Base-by-base conservation (phyloP, 352 stramenopile species). In the Pythium brassicae region DNA sequence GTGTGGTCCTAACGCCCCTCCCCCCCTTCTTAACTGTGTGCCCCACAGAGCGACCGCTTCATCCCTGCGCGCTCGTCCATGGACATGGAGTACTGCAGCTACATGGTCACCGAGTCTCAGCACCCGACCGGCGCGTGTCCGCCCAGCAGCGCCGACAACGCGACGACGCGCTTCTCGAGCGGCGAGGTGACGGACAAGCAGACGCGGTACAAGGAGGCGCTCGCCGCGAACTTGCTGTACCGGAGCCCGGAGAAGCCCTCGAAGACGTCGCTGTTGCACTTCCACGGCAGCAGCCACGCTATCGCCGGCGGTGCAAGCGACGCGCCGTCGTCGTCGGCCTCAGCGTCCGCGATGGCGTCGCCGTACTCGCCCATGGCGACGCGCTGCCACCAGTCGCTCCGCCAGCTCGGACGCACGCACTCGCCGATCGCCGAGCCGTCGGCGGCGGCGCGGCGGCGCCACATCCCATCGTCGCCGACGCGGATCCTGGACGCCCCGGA, bases 401-500 rank as follows among this genome's bases (percentile, higher is more conserved):
- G 27, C 2, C 62, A 61, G n/a, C 11, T 60, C n/a, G 50, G 63
- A 6, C 44, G 55, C 0, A 39, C 22, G 48, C 34, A 44, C 26
- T 57, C 50, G 9, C 22, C 46, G 20, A 15, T 45, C 22, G 39
- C 35, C 19, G 19, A 22, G 14, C 39, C 48, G 4, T 27, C 56
- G n/a, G 4, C 59, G 20, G 25, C 45, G 19, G 23, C 39, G 2
- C 51, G 50, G 2, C 48, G 39, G 5, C 65, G 71, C 12, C 62
- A 69, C 44, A 78, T 78, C 11, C 63, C 70, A 7, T 75, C 65
- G 27, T 69, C 63, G n/a, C 65, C 75, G 4, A 69, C 61, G 14
- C 76, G 90, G n/a, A 97, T 98, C 60, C 67, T 99, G 14, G 96
- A 99, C 73, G 96, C 96, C 9, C 96, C 96, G 0, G 93, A 97